Evolutionary conservation across 169 alveolate genomes (phyloP).

Genomic region (Eimeria zaria): DNA sequence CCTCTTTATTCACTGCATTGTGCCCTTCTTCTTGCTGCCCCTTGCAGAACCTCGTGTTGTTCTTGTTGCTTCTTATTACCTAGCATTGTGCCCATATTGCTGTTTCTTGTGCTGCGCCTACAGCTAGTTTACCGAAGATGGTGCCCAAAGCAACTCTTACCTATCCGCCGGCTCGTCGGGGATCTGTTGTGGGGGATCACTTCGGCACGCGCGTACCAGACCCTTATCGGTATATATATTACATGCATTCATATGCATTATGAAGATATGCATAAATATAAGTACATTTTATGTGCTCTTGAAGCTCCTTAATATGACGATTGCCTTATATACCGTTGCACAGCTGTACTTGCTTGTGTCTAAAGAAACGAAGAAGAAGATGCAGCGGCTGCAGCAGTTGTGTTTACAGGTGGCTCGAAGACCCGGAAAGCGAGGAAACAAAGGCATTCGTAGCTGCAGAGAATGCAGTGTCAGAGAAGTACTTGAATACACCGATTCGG

Average conservation of each 20-base stretch:
- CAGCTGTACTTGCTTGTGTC: neutral
- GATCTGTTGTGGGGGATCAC: slow-evolving; percentile 32
- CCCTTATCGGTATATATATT: slow-evolving; percentile 39
- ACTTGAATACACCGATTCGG: slow-evolving; percentile 46
- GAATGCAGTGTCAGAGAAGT: slow-evolving; percentile 49
- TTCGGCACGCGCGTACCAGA: slow-evolving; percentile 74
- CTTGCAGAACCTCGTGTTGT: neutral
- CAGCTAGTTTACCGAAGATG: neutral
- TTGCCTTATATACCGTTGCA: neutral
- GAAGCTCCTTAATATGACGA: neutral
- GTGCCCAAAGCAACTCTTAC: neutral
- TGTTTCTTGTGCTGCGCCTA: neutral
- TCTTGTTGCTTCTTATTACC: neutral
- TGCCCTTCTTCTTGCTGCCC: neutral
- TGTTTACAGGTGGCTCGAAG: slow-evolving; percentile 75
- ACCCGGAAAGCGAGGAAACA: slow-evolving; percentile 80
- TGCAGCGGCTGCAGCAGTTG: neutral
- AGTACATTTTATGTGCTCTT: neutral
- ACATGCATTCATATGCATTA: neutral
- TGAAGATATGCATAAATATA: neutral
- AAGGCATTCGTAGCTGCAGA: slow-evolving; percentile 67
- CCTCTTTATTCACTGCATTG: neutral
- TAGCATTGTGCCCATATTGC: neutral
- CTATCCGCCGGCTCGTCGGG: slow-evolving; percentile 33
- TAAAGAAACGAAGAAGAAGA: neutral